Base-by-base conservation (phyloP, 306 rosid species). In the Erythrophleum fordii region DNA sequence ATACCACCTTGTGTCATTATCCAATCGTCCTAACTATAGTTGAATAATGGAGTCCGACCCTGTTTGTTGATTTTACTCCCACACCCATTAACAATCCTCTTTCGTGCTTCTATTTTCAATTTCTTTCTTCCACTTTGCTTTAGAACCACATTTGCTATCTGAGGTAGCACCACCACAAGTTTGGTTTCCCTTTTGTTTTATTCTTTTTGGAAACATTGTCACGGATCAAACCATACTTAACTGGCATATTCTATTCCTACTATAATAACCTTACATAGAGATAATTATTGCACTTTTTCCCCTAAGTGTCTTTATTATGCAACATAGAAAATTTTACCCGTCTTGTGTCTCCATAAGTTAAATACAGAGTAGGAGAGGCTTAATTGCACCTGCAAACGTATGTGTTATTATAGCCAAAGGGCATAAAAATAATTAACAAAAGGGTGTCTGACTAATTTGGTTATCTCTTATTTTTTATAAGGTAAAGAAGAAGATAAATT, bases 41-140 rank as follows among this genome's bases (percentile, higher is more conserved):
- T 44, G 46, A 77, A 77, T 73, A 17, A 78, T 60, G 58, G 66
- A 61, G 23, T 31, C 77, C 17, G 70, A 39, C 67, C 34, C 42
- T 42, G 26, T 48, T 28, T 66, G 59, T 80, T 58, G 45, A 66
- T 59, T 80, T 80, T 61, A 12, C 17, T 70, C 65, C 20, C 39
- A 37, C 80, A 48, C 13, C 26, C 62, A 41, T 59, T 65, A 31
- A 26, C n/a, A 20, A 29, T 49, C 18, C n/a, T 52, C 25, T 13
- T 28, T n/a, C 2, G 5, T 3, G n/a, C 37, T 29, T 22, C 2
- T 60, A 39, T 34, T 76, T 75, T 9, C 20, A 25, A 26, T 25
- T 55, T 55, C 52, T 29, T 64, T 73, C 55, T 25, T 14, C 70
- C 53, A 34, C 80, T 86, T 83, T 59, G 48, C 46, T 71, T 78